Conservation (phyloP, 306 rosid species). For the Lathyrus sativus region DNA sequence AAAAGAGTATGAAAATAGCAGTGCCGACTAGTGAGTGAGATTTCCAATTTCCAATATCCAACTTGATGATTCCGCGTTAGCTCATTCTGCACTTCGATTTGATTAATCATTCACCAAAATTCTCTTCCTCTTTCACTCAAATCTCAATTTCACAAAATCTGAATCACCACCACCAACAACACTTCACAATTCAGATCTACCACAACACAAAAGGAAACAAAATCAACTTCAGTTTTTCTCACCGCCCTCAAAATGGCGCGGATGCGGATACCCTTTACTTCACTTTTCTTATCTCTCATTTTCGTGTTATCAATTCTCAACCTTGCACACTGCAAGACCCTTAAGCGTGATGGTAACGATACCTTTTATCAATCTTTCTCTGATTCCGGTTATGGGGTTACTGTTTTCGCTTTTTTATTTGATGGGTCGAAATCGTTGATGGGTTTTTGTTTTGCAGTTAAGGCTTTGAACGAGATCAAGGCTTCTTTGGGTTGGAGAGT, state of each 20-base stretch:
- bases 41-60: conserved; percentile 34
- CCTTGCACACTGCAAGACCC: conserved; percentile 73
- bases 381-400: not conserved
- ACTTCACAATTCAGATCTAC: conserved; percentile 40
- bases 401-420: not conserved
- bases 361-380: conserved; percentile 10
- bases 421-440: conserved; percentile 23
- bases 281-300: conserved; percentile 46
- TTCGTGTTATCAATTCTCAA: conserved; percentile 44
- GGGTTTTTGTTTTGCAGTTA: conserved; percentile 53
- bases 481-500: conserved; percentile 99
- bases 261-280: conserved; percentile 40
- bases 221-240: conserved; percentile 1
- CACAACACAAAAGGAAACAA: not conserved
- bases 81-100: conserved; percentile 30
- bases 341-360: conserved; percentile 85
- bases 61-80: conserved; percentile 41
- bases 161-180: conserved; percentile 26
- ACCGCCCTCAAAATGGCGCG: conserved; percentile 52
- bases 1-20: conserved; percentile 7
- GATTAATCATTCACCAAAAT: conserved; percentile 16
- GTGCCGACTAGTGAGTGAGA: conserved; percentile 39
- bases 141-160: conserved; percentile 33
- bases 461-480: conserved; percentile 97
- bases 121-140: conserved; percentile 11